Base-by-base conservation (phyloP, 2,329 filamentous ascomycete genomes). In the Pseudonectria foliicola region DNA sequence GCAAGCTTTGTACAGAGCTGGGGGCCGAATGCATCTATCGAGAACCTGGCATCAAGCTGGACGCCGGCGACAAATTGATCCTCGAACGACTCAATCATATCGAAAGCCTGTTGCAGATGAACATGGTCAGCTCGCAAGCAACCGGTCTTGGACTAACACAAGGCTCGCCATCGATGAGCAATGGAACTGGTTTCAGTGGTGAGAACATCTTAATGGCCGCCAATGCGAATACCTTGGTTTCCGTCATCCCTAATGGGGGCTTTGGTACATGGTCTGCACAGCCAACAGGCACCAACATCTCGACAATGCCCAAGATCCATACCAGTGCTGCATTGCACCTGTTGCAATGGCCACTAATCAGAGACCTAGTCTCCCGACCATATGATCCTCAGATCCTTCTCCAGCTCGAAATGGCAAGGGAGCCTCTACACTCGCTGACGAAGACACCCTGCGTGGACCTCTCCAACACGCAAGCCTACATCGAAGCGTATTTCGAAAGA, bases 1-100 rank as follows among this genome's bases (percentile, higher is more conserved):
- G 85, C 64, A 83, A 86, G 59, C 77, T 92, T 25, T 92, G 85
- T 62, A 79, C 81, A 8, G 85, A 90, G 56, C 68, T 90, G 27
- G 83, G 85, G 35, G 85, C 84, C 29, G 83, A 90, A 44, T 92
- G 85, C 59, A 73, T 89, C 45, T 92, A 92, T 59, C 76, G 85
- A 44, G 85, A 92, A 56, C 85, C 85, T 6, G 85, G 85, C 3
- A 85, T 90, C 66, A 92, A 92, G 62, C 74, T 92, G 8, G 85
- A 92, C 56, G 84, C 85, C 25, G 85, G 85, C 45, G 85, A 90
- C 66, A 90, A 89, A 63, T 68, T 92, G 37, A 92, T 92, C 42
- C 65, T 92, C 25, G 85, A 90, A 55, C 80, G 82, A 37, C 68
- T 92, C 25, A 77, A 73, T 49, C 78, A 82, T 34, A 89, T 92